These are phyloP conservation scores for Fusarium sp. DNA, from an alignment of 2,329 filamentous ascomycete species.

Conservation along the genomic window DNA sequence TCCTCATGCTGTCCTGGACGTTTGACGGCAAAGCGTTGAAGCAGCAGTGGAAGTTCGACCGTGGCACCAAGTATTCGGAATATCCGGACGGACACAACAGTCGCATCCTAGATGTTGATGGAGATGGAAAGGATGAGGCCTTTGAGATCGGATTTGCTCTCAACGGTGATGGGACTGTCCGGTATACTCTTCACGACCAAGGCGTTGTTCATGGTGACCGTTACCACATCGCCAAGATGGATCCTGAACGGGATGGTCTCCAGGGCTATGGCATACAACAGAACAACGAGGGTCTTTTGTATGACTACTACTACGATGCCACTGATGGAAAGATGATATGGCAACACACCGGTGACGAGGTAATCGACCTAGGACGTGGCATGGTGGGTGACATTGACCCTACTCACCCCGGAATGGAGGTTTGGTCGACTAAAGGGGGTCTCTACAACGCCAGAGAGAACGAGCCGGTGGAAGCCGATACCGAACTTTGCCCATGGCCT, in stretches of 20 bases:
- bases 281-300: constrained; percentile 21
- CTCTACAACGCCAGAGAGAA: constrained; percentile 32
- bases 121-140: constrained; percentile 32
- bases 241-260: constrained; percentile 26
- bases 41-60: constrained; percentile 37
- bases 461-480: constrained; percentile 7
- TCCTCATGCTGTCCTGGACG: constrained; percentile 27
- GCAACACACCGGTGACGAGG: constrained; percentile 20
- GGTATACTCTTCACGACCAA: constrained; percentile 29
- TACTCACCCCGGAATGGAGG: constrained; percentile 30
- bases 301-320: constrained; percentile 41
- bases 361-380: constrained; percentile 27
- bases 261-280: constrained; percentile 39
- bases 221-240: constrained; percentile 39
- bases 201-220: constrained; percentile 37
- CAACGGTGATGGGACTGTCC: constrained; percentile 33
- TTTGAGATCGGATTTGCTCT: constrained; percentile 38
- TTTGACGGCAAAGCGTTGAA: constrained; percentile 25
- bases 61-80: constrained; percentile 11
- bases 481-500: constrained; percentile 16
- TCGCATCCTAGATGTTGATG: constrained; percentile 36
- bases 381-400: constrained; percentile 39
- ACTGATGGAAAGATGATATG: constrained; percentile 27
- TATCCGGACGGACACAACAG: constrained; percentile 38
- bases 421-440: constrained; percentile 32